phyloP scores from a whole-genome alignment of 2,329 filamentous ascomycete species.

The Cytospora mali region DNA sequence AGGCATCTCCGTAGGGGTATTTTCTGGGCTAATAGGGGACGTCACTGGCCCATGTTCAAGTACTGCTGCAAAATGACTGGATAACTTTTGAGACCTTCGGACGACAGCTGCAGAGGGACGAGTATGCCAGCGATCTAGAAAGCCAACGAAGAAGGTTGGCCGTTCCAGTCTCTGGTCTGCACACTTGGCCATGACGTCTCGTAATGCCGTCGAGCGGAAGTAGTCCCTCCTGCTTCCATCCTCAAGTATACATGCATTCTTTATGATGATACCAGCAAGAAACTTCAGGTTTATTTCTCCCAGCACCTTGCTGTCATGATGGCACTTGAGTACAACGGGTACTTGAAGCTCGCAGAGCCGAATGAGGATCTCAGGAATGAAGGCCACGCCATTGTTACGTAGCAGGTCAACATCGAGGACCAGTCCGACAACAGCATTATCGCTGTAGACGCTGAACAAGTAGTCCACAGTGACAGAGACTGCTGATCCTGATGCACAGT shows the following conservation, averaged over 20 bases:
- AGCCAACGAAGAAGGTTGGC: conserved; percentile 42
- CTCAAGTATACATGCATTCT: conserved; percentile 45
- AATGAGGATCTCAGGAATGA: conserved; percentile 24
- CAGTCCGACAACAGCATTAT: conserved; percentile 28
- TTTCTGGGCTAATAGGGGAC: conserved; percentile 10
- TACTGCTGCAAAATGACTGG: conserved; percentile 41
- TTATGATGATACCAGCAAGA: conserved; percentile 43
- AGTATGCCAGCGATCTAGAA: conserved; percentile 40
- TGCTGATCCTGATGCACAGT: conserved; percentile 8
- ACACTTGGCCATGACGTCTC: conserved; percentile 37
- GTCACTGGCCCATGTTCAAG: conserved; percentile 37
- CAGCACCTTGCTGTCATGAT: conserved; percentile 31
- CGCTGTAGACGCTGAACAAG: conserved; percentile 25
- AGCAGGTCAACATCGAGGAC: conserved; percentile 26
- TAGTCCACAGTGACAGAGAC: conserved; percentile 20
- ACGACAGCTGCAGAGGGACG: conserved; percentile 40
- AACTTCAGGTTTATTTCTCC: conserved; percentile 36
- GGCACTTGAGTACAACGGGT: conserved; percentile 31
- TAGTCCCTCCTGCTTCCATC: conserved; percentile 47
- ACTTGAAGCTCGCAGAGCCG: conserved; percentile 25
- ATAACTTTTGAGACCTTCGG: conserved; percentile 41
- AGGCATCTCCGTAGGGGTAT: conserved; percentile 20
- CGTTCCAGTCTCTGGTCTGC: conserved; percentile 36
- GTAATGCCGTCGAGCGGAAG: conserved; percentile 43
- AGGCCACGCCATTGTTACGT: neutral